Evolutionary conservation across 176 grass and related monocot genomes (phyloP).

Genomic region (Thalia dealbata): DNA sequence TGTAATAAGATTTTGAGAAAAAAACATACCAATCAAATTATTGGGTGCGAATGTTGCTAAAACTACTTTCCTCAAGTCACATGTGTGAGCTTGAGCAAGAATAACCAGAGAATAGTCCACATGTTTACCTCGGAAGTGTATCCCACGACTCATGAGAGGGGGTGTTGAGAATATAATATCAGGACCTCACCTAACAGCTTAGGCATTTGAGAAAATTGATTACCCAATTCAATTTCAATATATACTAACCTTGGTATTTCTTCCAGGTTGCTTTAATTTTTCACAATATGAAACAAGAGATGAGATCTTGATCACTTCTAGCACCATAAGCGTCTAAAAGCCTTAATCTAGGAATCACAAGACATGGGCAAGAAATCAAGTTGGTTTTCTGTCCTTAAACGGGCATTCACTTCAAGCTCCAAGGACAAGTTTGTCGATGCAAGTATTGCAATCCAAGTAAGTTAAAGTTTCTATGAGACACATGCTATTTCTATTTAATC

Average conservation of each 20-base stretch:
- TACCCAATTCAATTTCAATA: too few relatives aligned
- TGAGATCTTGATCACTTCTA: background rate
- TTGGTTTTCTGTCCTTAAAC: conserved; percentile 77
- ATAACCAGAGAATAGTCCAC: too few relatives aligned
- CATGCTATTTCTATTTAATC: background rate
- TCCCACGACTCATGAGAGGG: too few relatives aligned
- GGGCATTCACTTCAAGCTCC: conserved; percentile 53
- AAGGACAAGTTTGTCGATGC: conserved; percentile 44
- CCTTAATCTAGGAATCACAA: conserved; percentile 27
- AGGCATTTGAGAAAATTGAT: too few relatives aligned
- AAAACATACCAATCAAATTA: too few relatives aligned
- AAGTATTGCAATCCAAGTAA: conserved; percentile 39
- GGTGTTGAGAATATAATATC: too few relatives aligned
- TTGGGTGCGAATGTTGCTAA: too few relatives aligned
- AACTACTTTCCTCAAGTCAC: too few relatives aligned
- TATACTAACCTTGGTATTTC: background rate
- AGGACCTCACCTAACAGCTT: too few relatives aligned
- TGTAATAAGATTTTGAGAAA: too few relatives aligned
- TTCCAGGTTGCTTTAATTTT: background rate
- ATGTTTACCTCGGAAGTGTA: too few relatives aligned
- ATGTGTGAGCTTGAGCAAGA: too few relatives aligned
- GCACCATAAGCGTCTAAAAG: background rate
- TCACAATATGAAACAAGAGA: background rate
- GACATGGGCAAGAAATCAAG: conserved; percentile 93
- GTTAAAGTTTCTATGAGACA: conserved; percentile 7